Base-by-base conservation (phyloP, 2,329 filamentous ascomycete genomes). In the Passalora sequoiae region DNA sequence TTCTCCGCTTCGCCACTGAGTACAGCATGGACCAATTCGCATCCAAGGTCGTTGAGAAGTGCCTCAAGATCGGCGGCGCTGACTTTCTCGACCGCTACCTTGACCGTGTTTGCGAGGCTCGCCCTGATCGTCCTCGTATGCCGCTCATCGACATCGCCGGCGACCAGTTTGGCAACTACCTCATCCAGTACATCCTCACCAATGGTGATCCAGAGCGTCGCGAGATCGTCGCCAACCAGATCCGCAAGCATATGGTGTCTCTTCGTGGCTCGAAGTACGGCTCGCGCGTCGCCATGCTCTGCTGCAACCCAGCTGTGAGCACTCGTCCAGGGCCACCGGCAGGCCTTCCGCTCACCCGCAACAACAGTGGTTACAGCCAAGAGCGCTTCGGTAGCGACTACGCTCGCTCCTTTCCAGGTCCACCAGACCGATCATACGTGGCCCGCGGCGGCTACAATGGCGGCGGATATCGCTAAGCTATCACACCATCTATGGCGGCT, bases 1-100 rank as follows among this genome's bases (percentile, higher is more conserved):
- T 98, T 60, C 84, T 98, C 55, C 84, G 84, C 51, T 94, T 88
- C 67, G 87, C 89, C 22, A 86, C 88, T 12, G 89, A 96, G 68
- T 98, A 97, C 69, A 97, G 91, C 68, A 96, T 94, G 78, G 92
- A 98, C 58, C 92, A 98, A 62, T 98, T 96, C 63, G 94, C 92
- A 31, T 98, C 92, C 47, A 98, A 98, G 69, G 92, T 98, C 32
- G 91, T 98, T 49, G 91, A 98, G 70, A 98, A 98, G 70, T 98
- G 92, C 60, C 80, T 98, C 56, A 98, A 98, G 73, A 94, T 98
- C 69, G 88, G 91, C 32, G 87, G 89, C 20, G 69, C 76, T 19
- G 91, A 97, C 35, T 98, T 98, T 62, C 76, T 98, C 31, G 79
- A 89, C 49, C 87, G 88, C 49, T 98, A 97, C 62, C 81, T 98